A percentile compares a stretch with the other conserved stretches of the same genome.
Conservation (phyloP, 2,329 filamentous ascomycete species). For the Cryoendolithus antarcticus region DNA sequence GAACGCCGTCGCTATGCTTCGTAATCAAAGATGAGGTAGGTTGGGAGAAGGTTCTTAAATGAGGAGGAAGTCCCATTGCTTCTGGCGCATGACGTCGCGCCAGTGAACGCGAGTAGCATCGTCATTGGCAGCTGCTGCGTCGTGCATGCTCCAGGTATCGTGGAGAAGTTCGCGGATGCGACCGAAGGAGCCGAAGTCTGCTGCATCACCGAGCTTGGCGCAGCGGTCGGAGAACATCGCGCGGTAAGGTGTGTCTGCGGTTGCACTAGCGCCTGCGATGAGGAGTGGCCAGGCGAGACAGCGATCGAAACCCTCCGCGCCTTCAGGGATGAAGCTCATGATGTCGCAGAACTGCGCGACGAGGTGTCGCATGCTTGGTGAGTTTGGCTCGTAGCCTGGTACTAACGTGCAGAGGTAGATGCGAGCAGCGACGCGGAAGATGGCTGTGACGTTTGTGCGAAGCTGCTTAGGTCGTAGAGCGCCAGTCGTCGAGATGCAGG, state of each 20-base stretch:
- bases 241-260: slow-evolving; percentile 62
- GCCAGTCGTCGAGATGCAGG: slow-evolving; percentile 50
- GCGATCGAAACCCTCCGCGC: slow-evolving; percentile 73
- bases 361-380: slow-evolving; percentile 62
- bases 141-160: slow-evolving; percentile 70
- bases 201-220: slow-evolving; percentile 61
- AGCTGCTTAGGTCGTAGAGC: slow-evolving; percentile 72
- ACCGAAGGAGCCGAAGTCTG: slow-evolving; percentile 73
- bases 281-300: slow-evolving; percentile 89
- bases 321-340: slow-evolving; percentile 71
- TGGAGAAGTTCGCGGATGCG: slow-evolving; percentile 65
- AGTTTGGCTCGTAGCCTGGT: slow-evolving; percentile 68
- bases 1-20: slow-evolving; percentile 22
- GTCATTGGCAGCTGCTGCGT: slow-evolving; percentile 43
- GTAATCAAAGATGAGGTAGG: slow-evolving; percentile 5
- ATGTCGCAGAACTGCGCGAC: slow-evolving; percentile 65
- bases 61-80: slow-evolving; percentile 84
- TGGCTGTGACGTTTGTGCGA: slow-evolving; percentile 73
- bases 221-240: slow-evolving; percentile 64
- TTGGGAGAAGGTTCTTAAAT: slow-evolving; percentile 41
- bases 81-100: slow-evolving; percentile 85
- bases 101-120: slow-evolving; percentile 66
- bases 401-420: slow-evolving; percentile 96
- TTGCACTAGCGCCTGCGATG: slow-evolving; percentile 68
- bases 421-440: slow-evolving; percentile 83